These are phyloP conservation scores for Yamadazyma diospyri DNA, from an alignment of 1,139 yeast genomes.

Conservation along the genomic window DNA sequence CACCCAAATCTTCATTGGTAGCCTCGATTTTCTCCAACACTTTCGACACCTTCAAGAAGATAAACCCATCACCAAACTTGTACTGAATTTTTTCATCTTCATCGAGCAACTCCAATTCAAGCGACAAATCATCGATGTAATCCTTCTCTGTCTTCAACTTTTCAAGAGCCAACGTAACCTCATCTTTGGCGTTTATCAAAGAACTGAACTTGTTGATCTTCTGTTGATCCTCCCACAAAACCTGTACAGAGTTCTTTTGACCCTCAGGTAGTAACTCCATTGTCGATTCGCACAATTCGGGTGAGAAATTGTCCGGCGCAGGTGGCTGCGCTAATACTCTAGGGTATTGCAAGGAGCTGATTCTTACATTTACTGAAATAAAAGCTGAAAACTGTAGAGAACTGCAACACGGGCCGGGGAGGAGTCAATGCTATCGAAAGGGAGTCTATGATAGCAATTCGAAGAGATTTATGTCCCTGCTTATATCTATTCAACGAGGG, in stretches of 20 bases:
- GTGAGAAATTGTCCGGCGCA: too few relatives aligned
- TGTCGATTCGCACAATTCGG: slow-evolving; percentile 2
- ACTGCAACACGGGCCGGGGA: too few relatives aligned
- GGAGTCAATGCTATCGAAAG: too few relatives aligned
- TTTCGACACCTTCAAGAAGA: slow-evolving; percentile 59
- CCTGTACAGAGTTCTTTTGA: slow-evolving; percentile 67
- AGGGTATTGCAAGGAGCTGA: too few relatives aligned
- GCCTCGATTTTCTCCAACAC: slow-evolving; percentile 65
- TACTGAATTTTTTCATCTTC: slow-evolving; percentile 70
- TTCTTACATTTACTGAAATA: too few relatives aligned
- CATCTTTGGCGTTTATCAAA: slow-evolving; percentile 66
- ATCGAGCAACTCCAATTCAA: slow-evolving; percentile 84
- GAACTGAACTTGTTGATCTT: slow-evolving; percentile 86
- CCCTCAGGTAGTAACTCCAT: slow-evolving; percentile 66
- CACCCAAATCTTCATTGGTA: slow-evolving; percentile 52
- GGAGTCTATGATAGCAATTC: too few relatives aligned
- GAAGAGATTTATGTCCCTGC: too few relatives aligned
- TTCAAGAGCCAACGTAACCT: slow-evolving; percentile 47
- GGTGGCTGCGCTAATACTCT: too few relatives aligned
- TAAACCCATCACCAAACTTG: slow-evolving; percentile 74
- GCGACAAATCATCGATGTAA: slow-evolving; percentile 77
- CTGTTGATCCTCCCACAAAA: slow-evolving; percentile 85
- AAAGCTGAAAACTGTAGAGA: too few relatives aligned
- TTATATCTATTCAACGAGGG: too few relatives aligned
- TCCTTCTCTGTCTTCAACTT: slow-evolving; percentile 70